These are phyloP conservation scores for Thalassiosira livingstoniorum DNA, from an alignment of 352 stramenopile genomes.

Conservation along the genomic window DNA sequence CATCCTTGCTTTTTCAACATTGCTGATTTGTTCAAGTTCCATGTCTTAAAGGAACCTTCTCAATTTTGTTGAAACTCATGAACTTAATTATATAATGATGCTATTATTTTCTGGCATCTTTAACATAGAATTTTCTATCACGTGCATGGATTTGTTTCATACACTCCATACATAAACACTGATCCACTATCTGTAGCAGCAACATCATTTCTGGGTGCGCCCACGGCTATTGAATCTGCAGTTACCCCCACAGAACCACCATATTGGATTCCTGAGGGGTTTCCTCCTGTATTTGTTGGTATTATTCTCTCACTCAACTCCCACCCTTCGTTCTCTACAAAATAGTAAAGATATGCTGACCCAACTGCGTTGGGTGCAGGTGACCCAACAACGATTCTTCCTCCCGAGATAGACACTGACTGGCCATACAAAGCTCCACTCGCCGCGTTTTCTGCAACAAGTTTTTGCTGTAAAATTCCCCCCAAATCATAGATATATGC, in stretches of 20 bases:
- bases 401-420: not conserved
- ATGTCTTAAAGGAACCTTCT: too few relatives aligned
- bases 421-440: not conserved
- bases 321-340: not conserved
- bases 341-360: not conserved
- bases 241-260: not conserved
- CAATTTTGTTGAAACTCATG: too few relatives aligned
- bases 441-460: not conserved
- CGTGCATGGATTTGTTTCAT: too few relatives aligned
- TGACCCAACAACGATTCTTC: not conserved
- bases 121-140: too few relatives aligned
- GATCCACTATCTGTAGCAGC: slow-evolving; percentile 4
- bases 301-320: slow-evolving; percentile 5
- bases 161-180: too few relatives aligned
- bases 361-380: not conserved
- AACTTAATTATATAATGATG: too few relatives aligned
- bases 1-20: too few relatives aligned
- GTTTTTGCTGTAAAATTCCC: not conserved
- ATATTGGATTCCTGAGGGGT: not conserved
- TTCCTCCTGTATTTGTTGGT: not conserved
- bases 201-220: not conserved
- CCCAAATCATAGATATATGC: not conserved
- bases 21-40: too few relatives aligned
- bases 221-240: not conserved
- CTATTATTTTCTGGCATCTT: too few relatives aligned